A percentile compares a stretch with the other conserved stretches of the same genome.
These are phyloP conservation scores for Salix brachista DNA, from an alignment of 345 rosid genomes.

Conservation along the genomic window DNA sequence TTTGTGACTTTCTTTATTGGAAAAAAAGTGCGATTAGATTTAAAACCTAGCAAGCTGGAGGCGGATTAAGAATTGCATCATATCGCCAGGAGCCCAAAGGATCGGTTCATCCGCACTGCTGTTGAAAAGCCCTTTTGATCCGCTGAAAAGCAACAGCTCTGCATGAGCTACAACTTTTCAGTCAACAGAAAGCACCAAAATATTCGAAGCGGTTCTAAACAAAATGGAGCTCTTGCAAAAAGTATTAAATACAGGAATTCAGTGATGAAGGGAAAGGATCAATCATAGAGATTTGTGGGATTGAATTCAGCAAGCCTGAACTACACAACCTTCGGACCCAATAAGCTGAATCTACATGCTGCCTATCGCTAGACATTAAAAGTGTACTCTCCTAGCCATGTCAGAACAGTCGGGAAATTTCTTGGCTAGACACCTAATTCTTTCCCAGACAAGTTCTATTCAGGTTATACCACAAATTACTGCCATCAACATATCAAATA, in stretches of 20 bases:
- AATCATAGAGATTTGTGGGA: background rate
- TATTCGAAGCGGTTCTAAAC: background rate
- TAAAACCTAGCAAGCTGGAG: background rate
- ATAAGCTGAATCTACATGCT: background rate
- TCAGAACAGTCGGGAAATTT: background rate
- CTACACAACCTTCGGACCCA: background rate
- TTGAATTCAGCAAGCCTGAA: background rate
- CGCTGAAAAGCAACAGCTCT: background rate
- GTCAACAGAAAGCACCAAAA: background rate
- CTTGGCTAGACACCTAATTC: background rate
- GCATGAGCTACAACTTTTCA: constrained; percentile 5
- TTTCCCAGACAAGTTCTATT: background rate
- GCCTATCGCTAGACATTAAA: no score
- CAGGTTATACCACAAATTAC: background rate
- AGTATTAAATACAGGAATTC: background rate
- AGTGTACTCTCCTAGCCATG: background rate
- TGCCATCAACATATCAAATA: background rate
- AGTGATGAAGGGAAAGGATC: background rate
- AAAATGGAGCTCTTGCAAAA: background rate
- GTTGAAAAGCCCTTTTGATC: background rate
- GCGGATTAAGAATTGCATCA: background rate
- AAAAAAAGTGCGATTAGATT: background rate
- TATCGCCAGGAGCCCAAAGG: background rate
- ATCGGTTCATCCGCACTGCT: background rate
- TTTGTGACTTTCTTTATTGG: background rate